A percentile compares a stretch with the other conserved stretches of the same genome.
These are phyloP conservation scores for Zalerion maritima DNA, from an alignment of 495 filamentous ascomycete genomes.

Conservation along the genomic window DNA sequence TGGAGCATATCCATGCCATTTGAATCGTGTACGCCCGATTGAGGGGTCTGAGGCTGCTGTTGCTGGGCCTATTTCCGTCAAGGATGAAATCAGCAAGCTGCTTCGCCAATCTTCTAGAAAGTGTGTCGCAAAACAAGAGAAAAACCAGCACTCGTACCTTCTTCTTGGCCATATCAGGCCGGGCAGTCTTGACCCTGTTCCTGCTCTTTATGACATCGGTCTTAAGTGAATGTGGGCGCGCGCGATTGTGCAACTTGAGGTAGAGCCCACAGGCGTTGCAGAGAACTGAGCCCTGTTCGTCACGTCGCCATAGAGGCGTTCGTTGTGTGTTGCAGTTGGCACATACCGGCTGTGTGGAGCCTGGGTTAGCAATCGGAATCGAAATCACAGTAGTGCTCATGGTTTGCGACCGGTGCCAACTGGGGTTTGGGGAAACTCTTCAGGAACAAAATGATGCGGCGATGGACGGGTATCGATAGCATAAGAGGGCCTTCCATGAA, in stretches of 20 bases:
- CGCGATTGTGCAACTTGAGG: conserved; percentile 85
- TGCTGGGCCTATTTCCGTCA: conserved; percentile 2
- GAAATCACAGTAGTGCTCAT: conserved; percentile 39
- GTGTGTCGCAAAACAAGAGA: not conserved
- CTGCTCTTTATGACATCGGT: conserved; percentile 99
- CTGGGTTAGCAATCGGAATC: conserved; percentile 39
- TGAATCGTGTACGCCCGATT: not conserved
- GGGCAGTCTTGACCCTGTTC: conserved; percentile 86
- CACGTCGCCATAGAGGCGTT: conserved; percentile 91
- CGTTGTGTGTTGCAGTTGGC: conserved; percentile 95
- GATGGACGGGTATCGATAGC: conserved; percentile 9
- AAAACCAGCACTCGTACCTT: conserved; percentile 59
- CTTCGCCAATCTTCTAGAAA: no score
- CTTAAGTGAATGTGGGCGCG: conserved; percentile 90
- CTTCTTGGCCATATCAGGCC: conserved; percentile 65
- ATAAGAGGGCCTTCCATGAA: no score
- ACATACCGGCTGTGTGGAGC: conserved; percentile 77
- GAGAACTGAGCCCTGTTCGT: conserved; percentile 91
- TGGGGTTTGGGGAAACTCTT: conserved; percentile 21
- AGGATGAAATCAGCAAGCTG: no score
- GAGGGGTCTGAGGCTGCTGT: conserved; percentile 1
- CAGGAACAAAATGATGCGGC: conserved; percentile 9
- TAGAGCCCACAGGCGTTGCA: conserved; percentile 98
- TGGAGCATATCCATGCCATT: conserved; percentile 1
- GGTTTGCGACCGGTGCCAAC: conserved; percentile 23